Evolutionary conservation across 139 green algal species (phyloP).

Genomic region (Chlorella sp.): DNA sequence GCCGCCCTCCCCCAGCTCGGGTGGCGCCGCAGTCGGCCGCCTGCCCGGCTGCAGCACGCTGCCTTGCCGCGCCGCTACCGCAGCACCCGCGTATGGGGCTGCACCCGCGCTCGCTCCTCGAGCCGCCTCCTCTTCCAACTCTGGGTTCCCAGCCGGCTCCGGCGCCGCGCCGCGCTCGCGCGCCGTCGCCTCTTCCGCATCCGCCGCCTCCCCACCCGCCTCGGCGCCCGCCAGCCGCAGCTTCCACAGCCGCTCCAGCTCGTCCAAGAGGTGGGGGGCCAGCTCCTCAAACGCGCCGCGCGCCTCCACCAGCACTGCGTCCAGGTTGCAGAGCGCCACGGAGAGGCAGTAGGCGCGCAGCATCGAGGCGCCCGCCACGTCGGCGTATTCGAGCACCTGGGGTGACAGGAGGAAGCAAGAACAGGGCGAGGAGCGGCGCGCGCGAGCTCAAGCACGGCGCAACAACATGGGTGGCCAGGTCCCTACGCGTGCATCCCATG

Average conservation of each 20-base stretch:
- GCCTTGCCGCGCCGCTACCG: not conserved
- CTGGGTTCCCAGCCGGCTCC: not conserved
- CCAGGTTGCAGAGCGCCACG: conserved; percentile 74
- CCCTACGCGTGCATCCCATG: no score
- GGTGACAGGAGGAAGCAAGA: no score
- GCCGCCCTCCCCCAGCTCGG: not conserved
- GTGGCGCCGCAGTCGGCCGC: conserved; percentile 36
- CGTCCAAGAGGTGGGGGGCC: conserved; percentile 53
- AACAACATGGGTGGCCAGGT: no score
- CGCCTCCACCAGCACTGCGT: conserved; percentile 67
- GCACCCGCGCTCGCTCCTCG: not conserved
- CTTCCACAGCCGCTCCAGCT: conserved; percentile 63
- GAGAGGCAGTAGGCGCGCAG: conserved; percentile 73
- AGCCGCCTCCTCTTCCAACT: not conserved
- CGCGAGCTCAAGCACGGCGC: no score
- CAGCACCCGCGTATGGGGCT: not conserved
- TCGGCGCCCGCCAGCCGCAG: conserved; percentile 3
- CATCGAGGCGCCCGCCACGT: conserved; percentile 63
- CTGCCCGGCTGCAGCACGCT: conserved; percentile 41
- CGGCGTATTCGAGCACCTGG: conserved; percentile 81
- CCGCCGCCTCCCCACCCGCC: not conserved
- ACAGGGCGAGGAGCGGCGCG: no score
- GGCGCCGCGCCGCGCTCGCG: conserved; percentile 24
- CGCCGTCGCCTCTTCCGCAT: conserved; percentile 1
- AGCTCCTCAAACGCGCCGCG: conserved; percentile 45